These are phyloP conservation scores for Penicillium dipodomyicola DNA, from an alignment of 495 filamentous ascomycete genomes.

Conservation along the genomic window DNA sequence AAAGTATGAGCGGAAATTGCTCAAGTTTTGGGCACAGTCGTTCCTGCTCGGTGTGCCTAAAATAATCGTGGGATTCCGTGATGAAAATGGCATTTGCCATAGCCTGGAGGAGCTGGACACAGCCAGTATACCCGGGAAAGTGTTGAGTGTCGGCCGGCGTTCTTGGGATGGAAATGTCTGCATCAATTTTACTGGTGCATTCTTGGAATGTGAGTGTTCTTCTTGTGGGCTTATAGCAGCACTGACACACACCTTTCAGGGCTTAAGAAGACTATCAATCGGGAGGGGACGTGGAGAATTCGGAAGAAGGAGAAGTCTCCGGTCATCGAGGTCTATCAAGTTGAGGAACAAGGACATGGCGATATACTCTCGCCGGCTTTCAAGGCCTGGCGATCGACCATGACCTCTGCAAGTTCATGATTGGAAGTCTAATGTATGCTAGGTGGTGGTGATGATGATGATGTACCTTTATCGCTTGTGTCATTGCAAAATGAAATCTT, in stretches of 20 bases:
- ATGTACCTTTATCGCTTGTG: neutral
- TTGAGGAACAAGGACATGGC: conserved; percentile 71
- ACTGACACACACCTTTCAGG: conserved; percentile 39
- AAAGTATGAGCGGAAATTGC: conserved; percentile 82
- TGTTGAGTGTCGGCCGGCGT: conserved; percentile 58
- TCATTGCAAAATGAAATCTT: neutral
- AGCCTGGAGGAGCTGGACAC: conserved; percentile 76
- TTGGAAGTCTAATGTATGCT: neutral
- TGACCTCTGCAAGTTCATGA: neutral
- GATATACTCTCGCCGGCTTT: conserved; percentile 76
- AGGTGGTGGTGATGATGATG: neutral
- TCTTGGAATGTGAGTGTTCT: conserved; percentile 65
- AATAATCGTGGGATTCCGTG: conserved; percentile 87
- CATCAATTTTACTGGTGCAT: conserved; percentile 77
- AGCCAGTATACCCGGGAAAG: conserved; percentile 66
- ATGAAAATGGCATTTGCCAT: conserved; percentile 65
- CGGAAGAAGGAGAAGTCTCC: conserved; percentile 53
- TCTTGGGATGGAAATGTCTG: conserved; percentile 88
- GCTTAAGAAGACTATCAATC: conserved; percentile 62
- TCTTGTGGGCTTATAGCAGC: conserved; percentile 1
- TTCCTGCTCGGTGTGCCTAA: conserved; percentile 90
- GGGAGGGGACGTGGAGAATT: conserved; percentile 81
- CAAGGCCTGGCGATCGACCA: conserved; percentile 61
- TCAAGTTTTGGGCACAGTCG: conserved; percentile 96
- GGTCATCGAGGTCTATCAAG: conserved; percentile 66